Base-by-base conservation (phyloP, 1,284 basidiomycete genomes). In the Omphalotus olearius region DNA sequence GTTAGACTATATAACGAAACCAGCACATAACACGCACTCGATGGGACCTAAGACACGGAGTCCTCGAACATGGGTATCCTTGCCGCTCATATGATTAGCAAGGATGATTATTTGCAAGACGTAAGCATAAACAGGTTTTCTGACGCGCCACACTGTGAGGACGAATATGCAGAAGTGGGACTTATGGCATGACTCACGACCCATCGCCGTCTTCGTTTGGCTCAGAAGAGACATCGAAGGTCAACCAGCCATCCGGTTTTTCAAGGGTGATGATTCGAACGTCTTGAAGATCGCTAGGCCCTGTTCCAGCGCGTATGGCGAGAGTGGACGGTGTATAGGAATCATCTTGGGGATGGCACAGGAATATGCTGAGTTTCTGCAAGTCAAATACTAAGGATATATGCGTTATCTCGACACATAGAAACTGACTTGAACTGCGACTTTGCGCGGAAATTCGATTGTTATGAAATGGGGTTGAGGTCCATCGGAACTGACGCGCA, bases 391-490 rank as follows among this genome's bases (percentile, higher is more conserved):
- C 38, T 37, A 38, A 26, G 16, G 50, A n/a, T 23, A 10, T 13
- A 18, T 13, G 25, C 30, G 7, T 41, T 17, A 25, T 17, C 33
- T 47, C 37, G 23, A 51, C 14, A 36, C 48, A 40, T 47, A 16
- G 33, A 50, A 33, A 48, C 72, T 39, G 51, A 93, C 94, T 68
- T 95, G 91, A 25, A 99, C 84, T 6, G 88, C 83, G 16, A 97
- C 89, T 63, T 94, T 91, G 51, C 88, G 83, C 7, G 93, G 85
- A 66, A 99, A 99, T 63, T 96, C 91, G 50, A 98, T 79, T 4
- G 93, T 96, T 62, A 99, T 92, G 55, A 89, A 88, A 70, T 99
- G 97, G 1, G 97, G 97, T 64, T 98, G 97, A 0, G 93, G 91
- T 0, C 97, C 97, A 65, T 99, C 97, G 5, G 93, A 96, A 66